Evolutionary conservation across 306 rosid species (phyloP), one percentile per base, ranked within the genome.

Genomic region (Trifolium pratense): DNA sequence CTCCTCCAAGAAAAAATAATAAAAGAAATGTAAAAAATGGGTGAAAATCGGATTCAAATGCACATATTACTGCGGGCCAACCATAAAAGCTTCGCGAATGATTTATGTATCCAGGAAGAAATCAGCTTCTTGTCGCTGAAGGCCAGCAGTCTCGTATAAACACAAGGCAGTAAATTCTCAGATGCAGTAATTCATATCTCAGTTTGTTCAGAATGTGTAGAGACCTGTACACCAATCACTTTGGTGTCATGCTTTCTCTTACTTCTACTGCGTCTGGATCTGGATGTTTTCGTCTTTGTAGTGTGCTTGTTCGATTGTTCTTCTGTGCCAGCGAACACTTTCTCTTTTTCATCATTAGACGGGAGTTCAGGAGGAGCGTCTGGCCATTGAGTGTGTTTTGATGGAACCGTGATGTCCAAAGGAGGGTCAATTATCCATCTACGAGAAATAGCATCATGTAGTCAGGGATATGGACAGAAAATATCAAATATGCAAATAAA

Each of bases 351-450:
- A 26, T 87, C 97, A 26, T 71, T 78, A 9, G 92, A 75, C 42
- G 91, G 93, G 53, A 91, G 97, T 81, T 95, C 99, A 9, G 97
- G 99, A 67, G 96, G 99, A 76, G 89, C 84, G 61, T 95, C 97
- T 0, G 99, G 99, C 99, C 99, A 95, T 45, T 97, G 96, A 15
- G 96, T 91, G 58, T 83, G 91, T 83, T 92, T 95, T 4, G 99
- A 88, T 32, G 97, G 92, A 56, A 92, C 88, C 0, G 91, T 95
- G 74, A 95, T 84, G 79, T 95, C 97, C 86, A 95, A 45, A 71
- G 99, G 97, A 78, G 96, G 97, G 72, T 92, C 96, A 49, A 91
- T 89, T 17, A 86, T 85, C 99, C 99, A 95, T 82, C 99, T 95
- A 86, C 39, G 61, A 64, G 39, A 72, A 60, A 59, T 61, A 20